phyloP scores from a whole-genome alignment of 371 early-diverging fungal species.

The Lichtheimia ramosa region DNA sequence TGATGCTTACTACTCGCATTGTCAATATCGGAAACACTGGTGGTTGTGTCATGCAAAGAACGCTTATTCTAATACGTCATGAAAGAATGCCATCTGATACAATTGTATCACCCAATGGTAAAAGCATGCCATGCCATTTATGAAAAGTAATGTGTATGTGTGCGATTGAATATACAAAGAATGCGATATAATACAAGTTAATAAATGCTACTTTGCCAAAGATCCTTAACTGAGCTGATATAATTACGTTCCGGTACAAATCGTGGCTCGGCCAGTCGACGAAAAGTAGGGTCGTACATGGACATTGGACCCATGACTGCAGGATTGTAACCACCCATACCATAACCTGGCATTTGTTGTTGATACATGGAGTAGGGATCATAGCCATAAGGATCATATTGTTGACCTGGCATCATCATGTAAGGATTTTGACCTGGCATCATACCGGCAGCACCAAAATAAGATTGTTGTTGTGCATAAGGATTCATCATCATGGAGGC shows the following conservation, averaged over 20 bases:
- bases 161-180: too few species aligned
- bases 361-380: conserved; percentile 12
- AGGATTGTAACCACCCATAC: conserved; percentile 8
- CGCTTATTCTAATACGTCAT: too few species aligned
- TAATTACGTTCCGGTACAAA: conserved; percentile 16
- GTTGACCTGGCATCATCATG: conserved; percentile 20
- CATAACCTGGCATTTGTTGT: conserved; percentile 16
- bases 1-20: too few species aligned
- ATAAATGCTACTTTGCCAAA: conserved; percentile 11
- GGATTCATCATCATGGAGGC: conserved; percentile 4
- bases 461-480: neutral
- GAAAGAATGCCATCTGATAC: too few species aligned
- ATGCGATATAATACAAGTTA: too few species aligned
- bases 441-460: conserved; percentile 1
- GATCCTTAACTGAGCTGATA: conserved; percentile 16
- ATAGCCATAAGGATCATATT: conserved; percentile 7
- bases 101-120: too few species aligned
- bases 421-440: conserved; percentile 7
- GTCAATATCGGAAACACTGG: too few species aligned
- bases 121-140: too few species aligned
- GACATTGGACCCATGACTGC: conserved; percentile 11
- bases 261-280: neutral
- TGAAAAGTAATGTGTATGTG: too few species aligned
- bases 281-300: conserved; percentile 8
- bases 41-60: too few species aligned